Evolutionary conservation across 768 basidiomycete genomes (phyloP), one percentile per base, ranked within the genome.

Genomic region (Suillus luteus): DNA sequence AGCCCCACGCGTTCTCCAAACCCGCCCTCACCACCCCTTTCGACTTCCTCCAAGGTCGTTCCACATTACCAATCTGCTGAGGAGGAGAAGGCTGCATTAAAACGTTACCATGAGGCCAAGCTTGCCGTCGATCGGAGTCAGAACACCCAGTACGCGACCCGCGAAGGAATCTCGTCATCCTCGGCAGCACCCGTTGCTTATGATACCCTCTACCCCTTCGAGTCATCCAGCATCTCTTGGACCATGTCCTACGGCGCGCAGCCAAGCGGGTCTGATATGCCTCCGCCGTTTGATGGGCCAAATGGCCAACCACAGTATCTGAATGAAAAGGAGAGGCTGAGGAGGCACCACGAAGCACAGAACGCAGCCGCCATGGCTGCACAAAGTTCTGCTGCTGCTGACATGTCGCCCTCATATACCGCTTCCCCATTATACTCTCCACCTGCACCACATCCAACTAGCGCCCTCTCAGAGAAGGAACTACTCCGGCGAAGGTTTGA

Each of bases 21-120:
- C 31, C 69, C 76, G n/a, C 64, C 78, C 63, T 61, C 74, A 41
- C 72, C 69, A 31, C 65, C 78, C 40, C 31, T 70, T 48, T 63
- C 77, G 6, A 38, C 68, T 43, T 63, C 72, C 8, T 44, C 70
- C 6, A 64, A 70, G 2, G 58, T 60, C 10, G 71, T 80, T 4
- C 83, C 85, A 37, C 81, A 82, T 37, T 90, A 85, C 68, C 75
- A 77, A 40, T 84, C 86, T 22, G 91, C 91, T 0, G 88, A 86
- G 65, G 83, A 90, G 70, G 92, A 93, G 75, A 93, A 93, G 71
- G 88, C 84, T 3, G 87, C 87, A 27, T 70, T 92, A 62, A 80
- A 72, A 66, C 79, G 86, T 1, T 93, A 91, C 70, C 81, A 88
- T 37, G 85, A 90, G 59, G 91, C 91, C 0, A 90, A 86, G 71